Evolutionary conservation across 106 monocot genomes (phyloP).

Genomic region (Hemerocallis citrina): DNA sequence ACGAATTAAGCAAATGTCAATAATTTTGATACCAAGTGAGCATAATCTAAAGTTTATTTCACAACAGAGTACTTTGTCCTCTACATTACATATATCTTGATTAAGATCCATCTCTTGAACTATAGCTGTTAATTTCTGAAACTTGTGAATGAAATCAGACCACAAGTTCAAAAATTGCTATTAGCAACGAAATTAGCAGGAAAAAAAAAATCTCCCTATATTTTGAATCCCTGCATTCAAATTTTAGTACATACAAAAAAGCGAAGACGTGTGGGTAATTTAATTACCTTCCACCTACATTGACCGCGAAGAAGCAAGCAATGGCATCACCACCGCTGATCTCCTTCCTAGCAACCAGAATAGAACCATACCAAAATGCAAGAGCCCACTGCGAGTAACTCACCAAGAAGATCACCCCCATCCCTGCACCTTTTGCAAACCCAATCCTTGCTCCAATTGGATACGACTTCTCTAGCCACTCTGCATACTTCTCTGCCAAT

Average conservation of each 20-base stretch:
- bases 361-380: conserved; percentile 34
- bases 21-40: neutral
- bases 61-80: too few species aligned
- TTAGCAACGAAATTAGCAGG: too few species aligned
- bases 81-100: too few species aligned
- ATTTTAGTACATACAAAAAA: neutral
- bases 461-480: conserved; percentile 17
- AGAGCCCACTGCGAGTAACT: conserved; percentile 43
- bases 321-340: conserved; percentile 41
- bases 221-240: neutral
- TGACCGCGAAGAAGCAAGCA: conserved; percentile 53
- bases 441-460: conserved; percentile 30
- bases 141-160: too few species aligned
- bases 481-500: conserved; percentile 19
- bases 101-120: too few species aligned
- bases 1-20: neutral
- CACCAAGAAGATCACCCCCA: conserved; percentile 35
- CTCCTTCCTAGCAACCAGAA: conserved; percentile 29
- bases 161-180: too few species aligned
- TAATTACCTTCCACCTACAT: conserved; percentile 30
- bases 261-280: neutral
- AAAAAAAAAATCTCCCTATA: too few species aligned
- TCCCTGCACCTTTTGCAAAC: conserved; percentile 36
- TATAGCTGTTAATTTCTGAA: too few species aligned
- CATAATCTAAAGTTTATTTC: neutral